Conservation (phyloP, 1,284 basidiomycete genomes). For the Erythrobasidium hasegawianum region DNA sequence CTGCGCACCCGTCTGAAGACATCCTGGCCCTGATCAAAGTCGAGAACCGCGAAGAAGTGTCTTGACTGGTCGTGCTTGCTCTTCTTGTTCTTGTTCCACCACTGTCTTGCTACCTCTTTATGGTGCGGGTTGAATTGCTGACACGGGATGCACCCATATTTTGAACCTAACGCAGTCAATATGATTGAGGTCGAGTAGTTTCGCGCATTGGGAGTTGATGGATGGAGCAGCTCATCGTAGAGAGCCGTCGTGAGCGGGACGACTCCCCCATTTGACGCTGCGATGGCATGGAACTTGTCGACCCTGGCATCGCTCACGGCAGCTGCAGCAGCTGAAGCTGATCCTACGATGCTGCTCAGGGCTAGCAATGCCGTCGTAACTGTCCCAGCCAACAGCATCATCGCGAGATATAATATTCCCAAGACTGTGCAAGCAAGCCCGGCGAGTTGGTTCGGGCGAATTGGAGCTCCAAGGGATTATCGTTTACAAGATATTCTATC, state of each 20-base stretch:
- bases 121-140: slow-evolving; percentile 75
- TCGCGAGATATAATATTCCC: no score
- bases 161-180: slow-evolving; percentile 74
- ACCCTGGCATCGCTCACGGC: slow-evolving; percentile 9
- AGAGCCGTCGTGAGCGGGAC: slow-evolving; percentile 69
- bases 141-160: slow-evolving; percentile 60
- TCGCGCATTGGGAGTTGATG: slow-evolving; percentile 55
- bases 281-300: slow-evolving; percentile 58
- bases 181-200: slow-evolving; percentile 79
- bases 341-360: no score
- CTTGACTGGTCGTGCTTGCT: slow-evolving; percentile 57
- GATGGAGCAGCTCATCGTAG: slow-evolving; percentile 65
- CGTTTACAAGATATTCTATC: no score
- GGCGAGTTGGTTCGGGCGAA: no score
- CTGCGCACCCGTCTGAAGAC: slow-evolving; percentile 71
- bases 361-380: background rate
- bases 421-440: no score
- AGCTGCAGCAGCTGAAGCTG: background rate
- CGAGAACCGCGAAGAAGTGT: slow-evolving; percentile 87
- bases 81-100: slow-evolving; percentile 57
- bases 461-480: no score
- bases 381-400: no score
- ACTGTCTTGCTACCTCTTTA: slow-evolving; percentile 71
- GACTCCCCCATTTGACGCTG: slow-evolving; percentile 64
- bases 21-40: slow-evolving; percentile 70